Evolutionary conservation across 306 rosid species (phyloP), one percentile per base, ranked within the genome.

Genomic region (Ochetophila trinervis): DNA sequence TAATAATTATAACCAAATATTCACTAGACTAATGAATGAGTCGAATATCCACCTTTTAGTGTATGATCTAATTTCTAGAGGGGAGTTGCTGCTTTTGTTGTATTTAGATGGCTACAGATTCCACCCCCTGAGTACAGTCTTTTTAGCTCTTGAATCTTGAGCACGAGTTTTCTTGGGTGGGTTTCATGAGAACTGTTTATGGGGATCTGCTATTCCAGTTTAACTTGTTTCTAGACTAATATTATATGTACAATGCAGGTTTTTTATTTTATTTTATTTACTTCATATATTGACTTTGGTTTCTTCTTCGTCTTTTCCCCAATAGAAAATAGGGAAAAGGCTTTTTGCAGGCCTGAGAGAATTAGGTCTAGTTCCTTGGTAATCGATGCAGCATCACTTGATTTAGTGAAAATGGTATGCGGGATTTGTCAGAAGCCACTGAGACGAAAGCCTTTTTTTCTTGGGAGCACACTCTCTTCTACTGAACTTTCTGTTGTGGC

Each of bases 361-460:
- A 88, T 88, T 44, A 85, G 91, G 65, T 83, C 90, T 22, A 74
- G 77, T 64, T 76, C 83, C 56, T 59, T 66, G 37, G 60, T 56
- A 27, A 54, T 66, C 69, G 92, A 90, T 58, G 60, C 80, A 30
- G 62, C 65, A 35, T 76, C 88, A 58, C 20, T 79, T 4, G 83
- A 88, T 73, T 78, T 66, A 35, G 69, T 57, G 67, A 82, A 84
- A 72, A 80, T 75, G 80, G 70, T 69, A 3, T 94, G 99, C 48
- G 88, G 83, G 68, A 72, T 83, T 40, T 94, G 99, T 63, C 79
- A 85, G 53, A 94, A 90, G 78, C 72, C 78, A 53, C 74, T 94
- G 63, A 86, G 72, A 62, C 76, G 83, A 20, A 88, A 80, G 74
- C 78, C 78, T 50, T 75, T 74, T 52, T 74, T 75, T 60, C 79